Evolutionary conservation across 768 basidiomycete species (phyloP), one percentile per base, ranked within the genome.

Genomic region (Leccinum ochraceum): DNA sequence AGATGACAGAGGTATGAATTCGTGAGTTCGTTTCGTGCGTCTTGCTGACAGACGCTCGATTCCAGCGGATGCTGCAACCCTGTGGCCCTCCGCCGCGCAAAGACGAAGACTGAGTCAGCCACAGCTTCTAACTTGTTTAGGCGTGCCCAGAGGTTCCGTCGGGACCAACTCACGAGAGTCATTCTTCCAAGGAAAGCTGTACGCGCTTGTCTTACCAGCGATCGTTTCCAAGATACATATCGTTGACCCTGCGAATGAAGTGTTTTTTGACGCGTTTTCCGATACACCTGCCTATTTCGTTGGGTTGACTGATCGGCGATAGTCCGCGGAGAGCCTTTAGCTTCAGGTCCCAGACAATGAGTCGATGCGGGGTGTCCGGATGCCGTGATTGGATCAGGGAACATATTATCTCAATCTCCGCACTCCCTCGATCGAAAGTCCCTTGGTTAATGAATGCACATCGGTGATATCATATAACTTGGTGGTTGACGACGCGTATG

Each of bases 41-140:
- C 37, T 77, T 30, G 69, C 76, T 67, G 10, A 70, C 59, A 22
- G 30, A 20, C 6, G 51, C 39, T 39, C 24, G 36, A 36, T 28
- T 61, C 42, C 58, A 96, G 94, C 84, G 89, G 57, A 95, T 95
- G 94, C 82, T 97, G 17, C 94, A 95, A 71, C 95, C 95, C 17
- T 96, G 94, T 69, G 95, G 94, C 0, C 93, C 92, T 34, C 94
- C 94, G 22, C 94, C 94, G 6, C 83, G 83, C 46, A 95, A 95
- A 76, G 92, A 94, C 59, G 94, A 96, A 34, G 88, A 90, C 69
- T 30, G 30, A 30, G 30, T 30, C 30, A 30, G 7, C 26, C 26
- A 28, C 26, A 28, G 26, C 26, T 28, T 28, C 26, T 87, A 5
- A 22, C 55, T 14, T 1, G 34, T 20, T 32, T 20, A 13, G 26